phyloP scores from a whole-genome alignment of 73 alveolate species.

The Blepharisma stoltei region DNA sequence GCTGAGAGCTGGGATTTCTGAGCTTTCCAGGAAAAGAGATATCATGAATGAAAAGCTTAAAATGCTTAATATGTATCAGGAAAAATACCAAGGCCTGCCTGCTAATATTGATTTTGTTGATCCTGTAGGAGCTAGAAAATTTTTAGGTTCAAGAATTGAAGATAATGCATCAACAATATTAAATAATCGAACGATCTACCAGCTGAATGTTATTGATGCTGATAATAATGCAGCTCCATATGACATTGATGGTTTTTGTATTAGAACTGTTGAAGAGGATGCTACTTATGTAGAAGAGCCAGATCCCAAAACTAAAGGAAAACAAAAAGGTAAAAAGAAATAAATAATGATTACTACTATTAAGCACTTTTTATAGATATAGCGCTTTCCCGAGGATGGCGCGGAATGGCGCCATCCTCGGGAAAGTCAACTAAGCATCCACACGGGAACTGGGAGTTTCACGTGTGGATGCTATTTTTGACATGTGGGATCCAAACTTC shows the following conservation, averaged over 20 bases:
- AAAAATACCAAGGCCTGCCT: background rate
- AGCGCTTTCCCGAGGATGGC: no score
- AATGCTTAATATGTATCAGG: background rate
- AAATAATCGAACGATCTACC: background rate
- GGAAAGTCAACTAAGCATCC: no score
- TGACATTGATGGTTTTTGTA: conserved; percentile 23
- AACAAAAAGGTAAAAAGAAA: background rate
- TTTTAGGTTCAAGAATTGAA: background rate
- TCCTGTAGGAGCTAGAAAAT: background rate
- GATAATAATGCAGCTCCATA: background rate
- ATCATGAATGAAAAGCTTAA: conserved; percentile 1
- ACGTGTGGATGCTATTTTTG: no score
- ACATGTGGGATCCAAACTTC: no score
- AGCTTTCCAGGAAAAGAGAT: background rate
- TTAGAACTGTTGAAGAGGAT: conserved; percentile 26
- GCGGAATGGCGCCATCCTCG: no score
- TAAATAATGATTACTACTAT: no score
- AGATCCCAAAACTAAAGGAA: background rate
- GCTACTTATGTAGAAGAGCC: conserved; percentile 23
- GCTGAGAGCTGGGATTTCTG: background rate
- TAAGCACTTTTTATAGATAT: no score
- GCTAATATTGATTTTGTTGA: conserved; percentile 13
- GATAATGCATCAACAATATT: conserved; percentile 1
- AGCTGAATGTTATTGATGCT: conserved; percentile 6
- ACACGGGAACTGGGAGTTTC: no score